Evolutionary conservation across 176 grass and related monocot species (phyloP), one percentile per base, ranked within the genome.

Genomic region (Oryza brachyantha): DNA sequence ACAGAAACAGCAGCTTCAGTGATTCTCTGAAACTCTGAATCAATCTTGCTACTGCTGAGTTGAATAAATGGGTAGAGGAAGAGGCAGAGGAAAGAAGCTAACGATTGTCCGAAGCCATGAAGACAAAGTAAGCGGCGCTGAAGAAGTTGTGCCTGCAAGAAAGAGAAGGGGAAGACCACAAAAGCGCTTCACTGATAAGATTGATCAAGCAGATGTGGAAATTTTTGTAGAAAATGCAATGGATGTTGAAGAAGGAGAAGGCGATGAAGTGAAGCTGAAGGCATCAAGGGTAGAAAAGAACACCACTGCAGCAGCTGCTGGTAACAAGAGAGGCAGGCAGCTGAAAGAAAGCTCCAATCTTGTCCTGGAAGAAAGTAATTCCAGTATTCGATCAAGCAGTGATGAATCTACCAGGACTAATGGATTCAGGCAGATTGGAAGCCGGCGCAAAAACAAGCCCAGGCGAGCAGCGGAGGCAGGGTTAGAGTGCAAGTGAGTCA

Each of bases 91-190:
- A 59, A 91, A 74, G 86, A 89, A 88, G 74, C 35, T 75, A 34
- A 68, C 80, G 46, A 64, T 59, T 5, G 67, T 64, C n/a, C 88
- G 83, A 54, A 88, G 75, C 73, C 86, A 89, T 86, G 92, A 91
- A 50, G 92, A 94, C 55, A 79, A 79, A 76, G 88, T 80, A 7
- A 89, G 86, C 78, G 72, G 84, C n/a, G 86, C 73, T 28, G 92
- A 94, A 82, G 91, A 90, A 65, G 80, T 79, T 1, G 42, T 89
- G 43, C 88, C 92, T 32, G 77, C 65, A 42, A 88, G 79, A 66
- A 91, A 84, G 86, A 91, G 86, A 79, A 93, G 91, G 63, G 92
- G 92, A 63, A 94, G 88, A 64, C 88, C 92, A 52, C 92, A 89
- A 68, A 91, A 91, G 77, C 86, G 19, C 59, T 75, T 93, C 4